A percentile compares a stretch with the other conserved stretches of the same genome.
phyloP scores from a whole-genome alignment of 768 basidiomycete species.

The Rhodocollybia butyracea region DNA sequence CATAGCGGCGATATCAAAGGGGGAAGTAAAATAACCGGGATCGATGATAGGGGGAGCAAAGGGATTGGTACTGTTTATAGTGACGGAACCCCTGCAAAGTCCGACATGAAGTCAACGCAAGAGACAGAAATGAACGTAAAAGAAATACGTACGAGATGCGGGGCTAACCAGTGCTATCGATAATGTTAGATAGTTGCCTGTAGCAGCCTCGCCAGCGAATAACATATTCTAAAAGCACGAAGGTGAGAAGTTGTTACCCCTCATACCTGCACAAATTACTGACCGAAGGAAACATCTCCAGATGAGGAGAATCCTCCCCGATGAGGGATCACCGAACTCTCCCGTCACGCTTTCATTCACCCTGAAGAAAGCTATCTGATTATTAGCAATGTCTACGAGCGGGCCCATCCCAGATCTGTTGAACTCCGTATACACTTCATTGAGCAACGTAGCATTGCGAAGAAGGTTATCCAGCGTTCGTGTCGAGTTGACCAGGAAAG shows the following conservation, averaged over 20 bases:
- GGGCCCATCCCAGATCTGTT: conserved; percentile 15
- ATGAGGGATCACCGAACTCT: conserved; percentile 18
- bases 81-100: conserved; percentile 19
- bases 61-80: conserved; percentile 33
- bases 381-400: too few species aligned
- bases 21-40: conserved; percentile 38
- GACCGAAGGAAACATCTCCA: conserved; percentile 7
- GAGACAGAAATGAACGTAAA: too few species aligned
- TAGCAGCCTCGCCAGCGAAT: conserved; percentile 4
- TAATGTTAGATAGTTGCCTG: background rate
- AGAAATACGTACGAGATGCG: conserved; percentile 18
- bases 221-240: conserved; percentile 8
- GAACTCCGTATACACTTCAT: conserved; percentile 14
- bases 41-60: conserved; percentile 42
- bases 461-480: conserved; percentile 11
- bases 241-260: background rate
- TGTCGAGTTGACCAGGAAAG: conserved; percentile 18
- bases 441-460: conserved; percentile 11
- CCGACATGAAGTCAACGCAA: background rate
- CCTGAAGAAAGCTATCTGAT: conserved; percentile 20
- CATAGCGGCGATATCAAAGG: too few species aligned
- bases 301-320: conserved; percentile 13
- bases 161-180: conserved; percentile 8
- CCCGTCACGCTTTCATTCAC: conserved; percentile 12
- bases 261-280: background rate